Conservation (phyloP, 371 early-diverging fungal species). For the Dinochytrium kinnereticum region DNA sequence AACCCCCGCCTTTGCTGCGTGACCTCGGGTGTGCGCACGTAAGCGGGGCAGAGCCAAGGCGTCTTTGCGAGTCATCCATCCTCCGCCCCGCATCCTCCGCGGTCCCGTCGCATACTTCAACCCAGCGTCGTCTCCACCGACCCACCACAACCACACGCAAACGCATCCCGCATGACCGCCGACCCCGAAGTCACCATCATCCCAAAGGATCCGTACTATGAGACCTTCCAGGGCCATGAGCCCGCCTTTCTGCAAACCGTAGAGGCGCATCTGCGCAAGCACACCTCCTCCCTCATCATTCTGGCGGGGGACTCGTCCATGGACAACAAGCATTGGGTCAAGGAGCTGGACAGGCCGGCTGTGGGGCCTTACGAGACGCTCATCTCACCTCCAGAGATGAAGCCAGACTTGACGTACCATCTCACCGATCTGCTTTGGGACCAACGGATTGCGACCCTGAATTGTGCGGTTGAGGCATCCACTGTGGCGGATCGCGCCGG, state of each 20-base stretch:
- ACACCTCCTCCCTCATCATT: background rate
- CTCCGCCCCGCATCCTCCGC: no score
- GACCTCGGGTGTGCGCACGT: no score
- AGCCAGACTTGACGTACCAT: background rate
- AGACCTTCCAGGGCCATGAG: background rate
- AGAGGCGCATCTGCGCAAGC: background rate
- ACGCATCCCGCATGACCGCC: no score
- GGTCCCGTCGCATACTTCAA: no score
- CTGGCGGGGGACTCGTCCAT: background rate
- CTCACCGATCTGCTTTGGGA: background rate
- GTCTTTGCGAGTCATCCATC: no score
- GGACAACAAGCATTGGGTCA: slow-evolving; percentile 1
- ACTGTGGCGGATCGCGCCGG: slow-evolving; percentile 23
- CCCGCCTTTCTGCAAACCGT: background rate
- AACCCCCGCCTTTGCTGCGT: no score
- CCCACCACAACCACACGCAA: no score
- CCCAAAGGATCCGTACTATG: background rate
- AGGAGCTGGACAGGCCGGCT: background rate
- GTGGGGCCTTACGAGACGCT: background rate
- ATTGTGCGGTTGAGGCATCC: slow-evolving; percentile 30
- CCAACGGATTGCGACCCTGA: slow-evolving; percentile 5
- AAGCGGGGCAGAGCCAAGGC: no score
- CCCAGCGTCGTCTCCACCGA: no score
- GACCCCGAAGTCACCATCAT: background rate
- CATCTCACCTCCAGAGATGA: background rate